Evolutionary conservation across 306 rosid species (phyloP).

Genomic region (Mimosa bimucronata): DNA sequence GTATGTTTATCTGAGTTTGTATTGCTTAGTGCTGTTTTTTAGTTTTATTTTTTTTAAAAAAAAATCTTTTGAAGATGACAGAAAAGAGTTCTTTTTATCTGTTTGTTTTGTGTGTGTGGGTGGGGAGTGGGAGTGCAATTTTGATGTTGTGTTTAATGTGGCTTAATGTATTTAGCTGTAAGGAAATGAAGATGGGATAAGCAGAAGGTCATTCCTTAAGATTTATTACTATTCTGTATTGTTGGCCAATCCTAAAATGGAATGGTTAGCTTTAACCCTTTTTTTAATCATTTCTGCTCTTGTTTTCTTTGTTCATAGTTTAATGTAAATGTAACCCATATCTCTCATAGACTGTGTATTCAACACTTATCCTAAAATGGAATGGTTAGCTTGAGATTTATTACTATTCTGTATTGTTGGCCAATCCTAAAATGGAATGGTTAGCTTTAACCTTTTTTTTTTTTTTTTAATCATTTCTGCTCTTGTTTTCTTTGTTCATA

Average conservation of each 20-base stretch:
- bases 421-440: background rate
- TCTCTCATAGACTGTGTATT: too few species aligned
- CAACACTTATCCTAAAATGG: too few species aligned
- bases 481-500: background rate
- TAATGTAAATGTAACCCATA: background rate
- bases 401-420: background rate
- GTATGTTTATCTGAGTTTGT: slow-evolving; percentile 40
- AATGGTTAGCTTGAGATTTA: background rate
- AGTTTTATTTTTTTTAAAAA: background rate
- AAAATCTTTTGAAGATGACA: background rate
- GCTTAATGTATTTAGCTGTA: background rate
- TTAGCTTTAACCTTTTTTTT: background rate
- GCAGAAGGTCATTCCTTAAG: background rate
- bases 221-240: background rate
- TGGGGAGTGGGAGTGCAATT: too few species aligned
- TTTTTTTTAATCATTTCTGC: background rate
- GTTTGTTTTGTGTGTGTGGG: too few species aligned
- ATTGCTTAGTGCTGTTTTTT: slow-evolving; percentile 4
- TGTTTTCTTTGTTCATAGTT: background rate
- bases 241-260: background rate
- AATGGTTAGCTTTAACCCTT: background rate
- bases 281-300: background rate
- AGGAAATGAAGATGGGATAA: background rate
- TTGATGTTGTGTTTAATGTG: background rate
- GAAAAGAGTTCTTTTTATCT: background rate